Evolutionary conservation across 2,329 filamentous ascomycete genomes (phyloP).

Genomic region (Calonectria ilicicola): DNA sequence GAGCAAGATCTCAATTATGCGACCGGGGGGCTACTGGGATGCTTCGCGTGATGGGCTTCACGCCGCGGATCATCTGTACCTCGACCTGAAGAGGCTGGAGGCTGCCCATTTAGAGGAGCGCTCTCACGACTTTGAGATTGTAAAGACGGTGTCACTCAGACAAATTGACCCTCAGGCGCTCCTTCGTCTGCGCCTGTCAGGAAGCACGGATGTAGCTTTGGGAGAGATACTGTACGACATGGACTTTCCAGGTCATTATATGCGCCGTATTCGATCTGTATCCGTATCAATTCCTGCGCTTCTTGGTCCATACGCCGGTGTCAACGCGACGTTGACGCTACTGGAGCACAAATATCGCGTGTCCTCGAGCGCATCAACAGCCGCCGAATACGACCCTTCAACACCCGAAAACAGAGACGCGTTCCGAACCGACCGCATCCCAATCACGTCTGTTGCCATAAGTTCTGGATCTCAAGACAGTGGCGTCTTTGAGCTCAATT

Average conservation of each 20-base stretch:
- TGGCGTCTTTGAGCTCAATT: conserved; percentile 15
- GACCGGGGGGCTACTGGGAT: conserved; percentile 4
- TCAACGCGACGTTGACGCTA: conserved; percentile 16
- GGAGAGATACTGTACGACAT: conserved; percentile 51
- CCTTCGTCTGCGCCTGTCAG: conserved; percentile 12
- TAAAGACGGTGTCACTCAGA: conserved; percentile 22
- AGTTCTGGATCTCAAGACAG: neutral
- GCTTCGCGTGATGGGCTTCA: neutral
- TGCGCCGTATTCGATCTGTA: conserved; percentile 49
- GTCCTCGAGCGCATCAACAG: neutral
- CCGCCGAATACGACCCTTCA: neutral
- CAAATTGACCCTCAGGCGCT: conserved; percentile 19
- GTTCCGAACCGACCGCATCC: neutral
- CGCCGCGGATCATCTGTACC: neutral
- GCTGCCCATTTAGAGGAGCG: neutral
- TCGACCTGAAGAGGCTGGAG: conserved; percentile 14
- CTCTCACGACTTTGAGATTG: conserved; percentile 23
- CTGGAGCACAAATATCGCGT: neutral
- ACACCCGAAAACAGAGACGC: neutral
- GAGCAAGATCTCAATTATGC: neutral
- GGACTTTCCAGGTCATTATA: conserved; percentile 55
- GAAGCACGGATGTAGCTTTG: neutral
- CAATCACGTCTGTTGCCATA: neutral
- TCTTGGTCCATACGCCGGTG: conserved; percentile 43
- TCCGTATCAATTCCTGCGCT: conserved; percentile 47